Evolutionary conservation across 1,284 basidiomycete genomes (phyloP).

Genomic region (Meira nashicola): DNA sequence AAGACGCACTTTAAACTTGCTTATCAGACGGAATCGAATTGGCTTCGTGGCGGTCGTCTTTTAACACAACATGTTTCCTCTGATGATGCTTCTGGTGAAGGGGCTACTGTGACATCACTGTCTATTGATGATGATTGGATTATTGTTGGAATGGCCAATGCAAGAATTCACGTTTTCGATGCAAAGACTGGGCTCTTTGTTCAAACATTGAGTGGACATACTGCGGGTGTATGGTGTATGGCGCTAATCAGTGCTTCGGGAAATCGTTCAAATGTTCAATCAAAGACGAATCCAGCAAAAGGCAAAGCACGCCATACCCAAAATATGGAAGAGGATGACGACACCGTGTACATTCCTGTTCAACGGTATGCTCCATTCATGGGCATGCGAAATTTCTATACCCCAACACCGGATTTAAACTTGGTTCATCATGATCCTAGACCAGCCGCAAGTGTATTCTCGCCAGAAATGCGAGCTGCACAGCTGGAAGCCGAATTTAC

Average conservation of each 20-base stretch:
- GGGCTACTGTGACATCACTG: conserved; percentile 73
- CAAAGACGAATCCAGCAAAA: not conserved
- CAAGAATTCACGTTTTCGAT: conserved; percentile 81
- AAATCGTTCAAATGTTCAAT: not conserved
- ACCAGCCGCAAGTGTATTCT: conserved; percentile 12
- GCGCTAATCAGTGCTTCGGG: conserved; percentile 59
- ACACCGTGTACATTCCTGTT: not conserved
- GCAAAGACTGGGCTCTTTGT: conserved; percentile 71
- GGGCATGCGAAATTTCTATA: not conserved
- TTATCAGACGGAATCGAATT: conserved; percentile 74
- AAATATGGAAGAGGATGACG: not conserved
- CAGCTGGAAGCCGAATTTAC: no score
- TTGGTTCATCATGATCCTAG: conserved; percentile 36
- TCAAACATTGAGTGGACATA: conserved; percentile 77
- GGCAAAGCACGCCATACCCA: not conserved
- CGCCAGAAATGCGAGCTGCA: conserved; percentile 3
- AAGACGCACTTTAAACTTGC: conserved; percentile 70
- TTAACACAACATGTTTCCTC: conserved; percentile 65
- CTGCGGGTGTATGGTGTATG: conserved; percentile 86
- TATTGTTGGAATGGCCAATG: conserved; percentile 83
- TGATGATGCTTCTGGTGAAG: conserved; percentile 58
- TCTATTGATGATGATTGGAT: conserved; percentile 80
- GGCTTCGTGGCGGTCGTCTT: conserved; percentile 74
- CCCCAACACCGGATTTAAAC: conserved; percentile 20
- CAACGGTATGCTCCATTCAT: not conserved